These are phyloP conservation scores for Sporisorium scitamineum DNA, from an alignment of 1,284 basidiomycete species.

Conservation along the genomic window DNA sequence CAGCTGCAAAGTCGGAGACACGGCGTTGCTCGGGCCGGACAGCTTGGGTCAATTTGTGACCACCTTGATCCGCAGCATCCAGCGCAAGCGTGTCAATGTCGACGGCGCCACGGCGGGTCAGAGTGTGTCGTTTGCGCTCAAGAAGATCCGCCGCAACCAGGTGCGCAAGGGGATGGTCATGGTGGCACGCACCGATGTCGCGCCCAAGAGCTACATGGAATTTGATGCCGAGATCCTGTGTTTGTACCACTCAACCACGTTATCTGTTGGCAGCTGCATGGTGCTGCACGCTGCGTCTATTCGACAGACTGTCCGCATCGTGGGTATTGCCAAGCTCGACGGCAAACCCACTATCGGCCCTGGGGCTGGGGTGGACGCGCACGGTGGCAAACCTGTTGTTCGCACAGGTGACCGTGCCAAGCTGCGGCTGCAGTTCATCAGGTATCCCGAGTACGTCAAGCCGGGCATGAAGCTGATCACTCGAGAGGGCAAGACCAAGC, in stretches of 20 bases:
- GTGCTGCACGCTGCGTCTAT: conserved; percentile 66
- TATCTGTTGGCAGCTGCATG: conserved; percentile 66
- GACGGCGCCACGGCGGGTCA: conserved; percentile 88
- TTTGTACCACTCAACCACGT: conserved; percentile 67
- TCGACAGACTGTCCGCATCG: conserved; percentile 66
- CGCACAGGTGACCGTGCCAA: conserved; percentile 66
- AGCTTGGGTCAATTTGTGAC: conserved; percentile 87
- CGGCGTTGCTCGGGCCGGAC: conserved; percentile 89
- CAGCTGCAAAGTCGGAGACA: conserved; percentile 72
- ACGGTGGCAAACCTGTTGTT: conserved; percentile 61
- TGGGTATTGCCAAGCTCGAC: conserved; percentile 63
- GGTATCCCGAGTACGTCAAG: conserved; percentile 63
- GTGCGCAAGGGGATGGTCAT: conserved; percentile 86
- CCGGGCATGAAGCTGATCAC: conserved; percentile 67
- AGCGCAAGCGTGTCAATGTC: conserved; percentile 89
- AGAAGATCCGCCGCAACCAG: conserved; percentile 83
- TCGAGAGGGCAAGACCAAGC: conserved; percentile 64
- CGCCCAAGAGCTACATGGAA: conserved; percentile 59
- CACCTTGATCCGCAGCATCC: conserved; percentile 89
- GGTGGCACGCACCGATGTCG: conserved; percentile 67
- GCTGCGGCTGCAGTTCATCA: conserved; percentile 63
- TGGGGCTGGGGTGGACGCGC: conserved; percentile 10
- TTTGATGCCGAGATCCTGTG: conserved; percentile 68
- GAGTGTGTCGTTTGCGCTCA: conserved; percentile 91
- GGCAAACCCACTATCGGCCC: conserved; percentile 28